Evolutionary conservation across 2,329 filamentous ascomycete species (phyloP), one percentile per base, ranked within the genome.

Genomic region (Aulographum hederae): DNA sequence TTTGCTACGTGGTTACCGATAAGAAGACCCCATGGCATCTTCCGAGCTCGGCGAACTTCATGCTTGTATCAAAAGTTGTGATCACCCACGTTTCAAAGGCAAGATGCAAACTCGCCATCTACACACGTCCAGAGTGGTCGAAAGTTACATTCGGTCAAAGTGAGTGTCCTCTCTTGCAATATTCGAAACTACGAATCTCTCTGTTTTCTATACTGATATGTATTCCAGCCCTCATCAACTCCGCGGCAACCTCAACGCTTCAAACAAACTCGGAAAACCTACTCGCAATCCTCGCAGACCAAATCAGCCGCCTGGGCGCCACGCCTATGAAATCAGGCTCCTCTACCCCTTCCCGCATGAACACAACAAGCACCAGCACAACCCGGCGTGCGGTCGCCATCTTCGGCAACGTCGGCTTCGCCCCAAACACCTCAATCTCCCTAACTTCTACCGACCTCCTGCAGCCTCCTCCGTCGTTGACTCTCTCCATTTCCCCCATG

Each of bases 11-110:
- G 25, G 58, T 77, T 15, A 71, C 69, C 1, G 70, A 76, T 43
- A 64, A 64, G 34, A 69, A 69, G 38, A 65, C 63, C 0, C 69
- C 72, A 1, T 92, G 82, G 81, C 82, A 93, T 57, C 63, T 95
- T 23, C 89, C 89, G 10, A 75, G 84, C 48, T 71, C 76, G 32
- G 64, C 72, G 30, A 68, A 72, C 32, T 92, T 95, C 55, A 75
- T 76, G 43, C 61, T 94, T 15, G 70, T 91, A 35, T 86, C 73
- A 41, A 94, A 93, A 54, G 73, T 93, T 39, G 82, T 94, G 39
- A 89, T 98, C 39, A 94, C 89, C 2, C 82, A 95, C 46, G 67
- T 86, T 37, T 74, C 82, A 32, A 95, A 95, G 56, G 84, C 80
- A 10, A 84, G 78, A 51, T 92, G 82, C 53, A 94, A 89, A 56